Percentiles rank a stretch among this genome's conserved stretches.
These are phyloP conservation scores for Colletotrichum sp. DNA, from an alignment of 2,329 filamentous ascomycete genomes.

Conservation along the genomic window DNA sequence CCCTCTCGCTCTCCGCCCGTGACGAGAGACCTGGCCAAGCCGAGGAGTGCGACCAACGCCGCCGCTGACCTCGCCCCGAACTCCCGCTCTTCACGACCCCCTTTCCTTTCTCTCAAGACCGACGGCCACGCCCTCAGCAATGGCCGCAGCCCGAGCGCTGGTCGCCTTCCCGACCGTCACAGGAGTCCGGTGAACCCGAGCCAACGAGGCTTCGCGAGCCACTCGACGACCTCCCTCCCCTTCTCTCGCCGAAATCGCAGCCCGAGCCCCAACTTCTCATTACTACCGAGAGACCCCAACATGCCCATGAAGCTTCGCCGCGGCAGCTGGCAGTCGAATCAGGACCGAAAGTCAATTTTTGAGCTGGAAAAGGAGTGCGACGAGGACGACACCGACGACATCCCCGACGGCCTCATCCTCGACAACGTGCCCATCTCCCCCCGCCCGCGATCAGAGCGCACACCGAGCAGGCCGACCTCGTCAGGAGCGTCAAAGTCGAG, in stretches of 20 bases:
- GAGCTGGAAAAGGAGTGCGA: slow-evolving; percentile 80
- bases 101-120: slow-evolving; percentile 49
- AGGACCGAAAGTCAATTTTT: slow-evolving; percentile 68
- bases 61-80: background rate
- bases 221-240: slow-evolving; percentile 44
- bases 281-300: slow-evolving; percentile 48
- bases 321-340: slow-evolving; percentile 75
- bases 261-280: slow-evolving; percentile 54
- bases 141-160: slow-evolving; percentile 55
- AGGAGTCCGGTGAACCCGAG: slow-evolving; percentile 10
- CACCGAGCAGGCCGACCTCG: slow-evolving; percentile 58
- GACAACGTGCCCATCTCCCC: slow-evolving; percentile 86
- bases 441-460: slow-evolving; percentile 61
- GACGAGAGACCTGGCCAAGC: slow-evolving; percentile 32
- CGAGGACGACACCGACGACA: slow-evolving; percentile 77
- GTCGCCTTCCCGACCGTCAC: slow-evolving; percentile 35
- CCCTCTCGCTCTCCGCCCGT: slow-evolving; percentile 25
- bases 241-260: slow-evolving; percentile 49
- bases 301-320: slow-evolving; percentile 48
- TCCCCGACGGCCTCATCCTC: slow-evolving; percentile 79
- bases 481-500: slow-evolving; percentile 39
- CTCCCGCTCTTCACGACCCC: slow-evolving; percentile 38
- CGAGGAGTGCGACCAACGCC: background rate
- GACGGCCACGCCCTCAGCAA: slow-evolving; percentile 43
- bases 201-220: slow-evolving; percentile 36